These are phyloP conservation scores for Colletotrichum sp. DNA, from an alignment of 2,329 filamentous ascomycete genomes.

Conservation along the genomic window DNA sequence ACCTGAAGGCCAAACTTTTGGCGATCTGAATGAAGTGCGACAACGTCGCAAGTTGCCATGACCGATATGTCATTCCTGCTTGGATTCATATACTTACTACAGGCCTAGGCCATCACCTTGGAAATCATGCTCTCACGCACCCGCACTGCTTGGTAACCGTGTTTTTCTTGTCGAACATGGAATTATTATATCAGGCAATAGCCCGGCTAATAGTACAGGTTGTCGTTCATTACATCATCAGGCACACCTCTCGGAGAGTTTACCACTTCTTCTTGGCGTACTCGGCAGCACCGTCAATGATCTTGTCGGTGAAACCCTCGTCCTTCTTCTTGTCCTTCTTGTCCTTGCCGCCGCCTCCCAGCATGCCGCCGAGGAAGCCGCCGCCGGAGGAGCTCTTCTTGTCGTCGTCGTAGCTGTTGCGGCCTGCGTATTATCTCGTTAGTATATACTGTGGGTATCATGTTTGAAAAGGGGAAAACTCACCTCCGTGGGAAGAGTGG, in stretches of 20 bases:
- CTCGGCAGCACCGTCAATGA: slow-evolving; percentile 13
- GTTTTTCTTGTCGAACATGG: not conserved
- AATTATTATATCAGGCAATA: not conserved
- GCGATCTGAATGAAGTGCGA: not conserved
- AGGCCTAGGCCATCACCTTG: not conserved
- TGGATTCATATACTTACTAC: not conserved
- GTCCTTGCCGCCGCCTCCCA: slow-evolving; percentile 13
- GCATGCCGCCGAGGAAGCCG: not conserved
- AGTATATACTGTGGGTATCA: fast-evolving
- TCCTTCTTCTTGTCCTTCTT: slow-evolving; percentile 2
- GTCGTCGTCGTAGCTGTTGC: not conserved
- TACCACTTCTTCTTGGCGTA: slow-evolving; percentile 21
- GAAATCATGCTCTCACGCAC: not conserved
- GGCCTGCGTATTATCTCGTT: not conserved
- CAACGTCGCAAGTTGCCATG: not conserved
- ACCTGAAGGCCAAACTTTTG: not conserved
- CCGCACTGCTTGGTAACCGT: not conserved
- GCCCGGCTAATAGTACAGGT: slow-evolving; percentile 1
- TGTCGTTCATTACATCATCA: slow-evolving; percentile 11
- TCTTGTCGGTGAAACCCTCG: slow-evolving; percentile 14
- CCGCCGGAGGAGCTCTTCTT: not conserved
- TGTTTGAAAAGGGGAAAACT: not conserved
- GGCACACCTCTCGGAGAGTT: not conserved
- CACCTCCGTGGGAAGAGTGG: not conserved
- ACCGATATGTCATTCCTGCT: not conserved